Conservation (phyloP, 116 monocot genomes). For the Thalassia testudinum region DNA sequence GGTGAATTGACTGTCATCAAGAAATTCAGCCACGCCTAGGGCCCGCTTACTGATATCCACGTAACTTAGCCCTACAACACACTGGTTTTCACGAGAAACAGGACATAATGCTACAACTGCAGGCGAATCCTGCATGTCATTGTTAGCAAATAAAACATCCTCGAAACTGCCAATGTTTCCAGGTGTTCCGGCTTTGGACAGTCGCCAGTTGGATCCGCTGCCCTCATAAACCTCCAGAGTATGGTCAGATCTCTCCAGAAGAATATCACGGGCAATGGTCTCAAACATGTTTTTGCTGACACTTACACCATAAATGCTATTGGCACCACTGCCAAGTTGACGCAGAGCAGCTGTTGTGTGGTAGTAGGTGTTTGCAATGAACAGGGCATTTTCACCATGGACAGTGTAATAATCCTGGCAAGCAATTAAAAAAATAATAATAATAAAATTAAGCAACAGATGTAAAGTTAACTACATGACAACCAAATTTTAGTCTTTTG, state of each 20-base stretch:
- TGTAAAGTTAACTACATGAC: background rate
- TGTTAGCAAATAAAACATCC: constrained; percentile 95
- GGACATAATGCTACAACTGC: constrained; percentile 64
- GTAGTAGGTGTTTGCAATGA: constrained; percentile 91
- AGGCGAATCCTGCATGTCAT: constrained; percentile 96
- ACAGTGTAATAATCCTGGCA: constrained; percentile 87
- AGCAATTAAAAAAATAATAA: background rate
- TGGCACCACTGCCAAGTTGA: constrained; percentile 62
- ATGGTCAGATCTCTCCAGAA: constrained; percentile 80
- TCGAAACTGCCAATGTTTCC: constrained; percentile 92
- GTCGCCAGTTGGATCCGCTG: constrained; percentile 81
- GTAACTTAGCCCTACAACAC: constrained; percentile 64
- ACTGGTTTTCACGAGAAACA: constrained; percentile 58
- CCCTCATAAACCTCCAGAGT: constrained; percentile 90
- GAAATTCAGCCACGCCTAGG: constrained; percentile 82
- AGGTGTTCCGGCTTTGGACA: constrained; percentile 75
- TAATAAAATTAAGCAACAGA: background rate
- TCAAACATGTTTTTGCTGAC: constrained; percentile 93
- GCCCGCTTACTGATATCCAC: constrained; percentile 60
- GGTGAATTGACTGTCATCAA: constrained; percentile 88
- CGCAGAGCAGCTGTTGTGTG: constrained; percentile 79
- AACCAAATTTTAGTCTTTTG: background rate
- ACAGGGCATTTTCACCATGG: constrained; percentile 84
- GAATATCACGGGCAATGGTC: constrained; percentile 71
- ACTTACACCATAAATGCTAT: constrained; percentile 66